Evolutionary conservation across 1,284 basidiomycete genomes (phyloP).

Genomic region (Microbotryum saponariae): DNA sequence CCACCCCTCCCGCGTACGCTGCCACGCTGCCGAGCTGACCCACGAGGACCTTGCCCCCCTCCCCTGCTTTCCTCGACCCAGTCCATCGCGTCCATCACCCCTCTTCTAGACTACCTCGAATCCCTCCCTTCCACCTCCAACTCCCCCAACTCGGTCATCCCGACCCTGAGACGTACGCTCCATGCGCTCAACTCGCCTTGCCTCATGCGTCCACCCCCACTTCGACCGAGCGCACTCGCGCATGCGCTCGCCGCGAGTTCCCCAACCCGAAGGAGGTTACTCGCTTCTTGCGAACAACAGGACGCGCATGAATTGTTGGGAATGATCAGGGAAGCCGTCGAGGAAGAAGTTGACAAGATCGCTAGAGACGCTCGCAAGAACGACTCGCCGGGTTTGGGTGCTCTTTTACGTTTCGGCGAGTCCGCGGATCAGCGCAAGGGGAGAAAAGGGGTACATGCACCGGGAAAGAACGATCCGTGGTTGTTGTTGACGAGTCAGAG

Average conservation of each 20-base stretch:
- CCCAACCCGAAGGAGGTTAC: constrained; percentile 51
- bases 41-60: not conserved
- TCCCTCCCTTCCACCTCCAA: constrained; percentile 13
- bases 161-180: constrained; percentile 49
- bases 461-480: constrained; percentile 45
- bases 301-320: constrained; percentile 94
- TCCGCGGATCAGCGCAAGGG: too few relatives aligned
- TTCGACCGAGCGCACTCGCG: constrained; percentile 65
- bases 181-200: constrained; percentile 21
- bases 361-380: not conserved
- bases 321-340: constrained; percentile 75
- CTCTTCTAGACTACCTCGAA: constrained; percentile 64
- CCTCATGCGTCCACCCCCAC: constrained; percentile 49
- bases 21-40: not conserved
- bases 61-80: not conserved
- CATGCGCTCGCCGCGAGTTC: constrained; percentile 55
- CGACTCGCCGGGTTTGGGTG: not conserved
- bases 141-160: constrained; percentile 70
- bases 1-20: not conserved
- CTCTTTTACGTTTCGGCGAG: too few relatives aligned
- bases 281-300: constrained; percentile 81
- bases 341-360: constrained; percentile 55
- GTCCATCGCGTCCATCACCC: constrained; percentile 21
- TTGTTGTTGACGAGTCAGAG: constrained; percentile 74
- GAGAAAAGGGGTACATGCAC: not conserved